Percentiles rank a stretch among this genome's conserved stretches.
Evolutionary conservation across 768 basidiomycete species (phyloP).

Genomic region (Hortiboletus flavorubellus): DNA sequence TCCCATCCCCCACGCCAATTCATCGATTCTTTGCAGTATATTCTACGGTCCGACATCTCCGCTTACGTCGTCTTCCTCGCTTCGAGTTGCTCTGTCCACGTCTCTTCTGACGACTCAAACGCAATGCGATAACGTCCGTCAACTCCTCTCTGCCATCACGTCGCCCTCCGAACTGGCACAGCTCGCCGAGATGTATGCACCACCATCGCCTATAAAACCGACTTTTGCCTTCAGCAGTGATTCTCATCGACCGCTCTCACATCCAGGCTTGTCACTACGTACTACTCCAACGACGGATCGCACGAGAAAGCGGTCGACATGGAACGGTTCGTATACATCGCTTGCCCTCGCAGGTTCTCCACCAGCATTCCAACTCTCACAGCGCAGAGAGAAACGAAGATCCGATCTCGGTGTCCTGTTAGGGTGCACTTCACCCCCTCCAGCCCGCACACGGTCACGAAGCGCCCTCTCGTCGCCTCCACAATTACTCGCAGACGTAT

Average conservation of each 20-base stretch:
- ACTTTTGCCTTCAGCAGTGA: constrained; percentile 24
- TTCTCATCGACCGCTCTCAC: constrained; percentile 45
- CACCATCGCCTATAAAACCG: constrained; percentile 53
- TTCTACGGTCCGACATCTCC: constrained; percentile 44
- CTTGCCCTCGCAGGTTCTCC: constrained; percentile 49
- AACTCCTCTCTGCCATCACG: constrained; percentile 73
- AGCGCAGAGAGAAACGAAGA: constrained; percentile 49
- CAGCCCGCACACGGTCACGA: constrained; percentile 28
- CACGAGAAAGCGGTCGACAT: constrained; percentile 61
- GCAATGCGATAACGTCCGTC: constrained; percentile 80
- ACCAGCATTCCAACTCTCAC: constrained; percentile 37
- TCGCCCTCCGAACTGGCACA: constrained; percentile 69
- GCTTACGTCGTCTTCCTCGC: constrained; percentile 25
- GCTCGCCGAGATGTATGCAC: constrained; percentile 86
- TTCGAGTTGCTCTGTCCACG: constrained; percentile 70
- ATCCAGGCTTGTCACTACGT: constrained; percentile 31
- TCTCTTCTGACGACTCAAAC: constrained; percentile 72
- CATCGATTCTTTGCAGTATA: constrained; percentile 22
- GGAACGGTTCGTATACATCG: constrained; percentile 66
- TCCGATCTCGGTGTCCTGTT: constrained; percentile 53
- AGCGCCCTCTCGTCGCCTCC: constrained; percentile 42
- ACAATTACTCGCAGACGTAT: constrained; percentile 34
- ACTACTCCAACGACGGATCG: constrained; percentile 19
- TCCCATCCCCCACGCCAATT: background rate
- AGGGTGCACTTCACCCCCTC: constrained; percentile 25